Percentiles rank a stretch among this genome's conserved stretches.
These are phyloP conservation scores for Tolypocladium endophyticum DNA, from an alignment of 2,329 filamentous ascomycete genomes.

Conservation along the genomic window DNA sequence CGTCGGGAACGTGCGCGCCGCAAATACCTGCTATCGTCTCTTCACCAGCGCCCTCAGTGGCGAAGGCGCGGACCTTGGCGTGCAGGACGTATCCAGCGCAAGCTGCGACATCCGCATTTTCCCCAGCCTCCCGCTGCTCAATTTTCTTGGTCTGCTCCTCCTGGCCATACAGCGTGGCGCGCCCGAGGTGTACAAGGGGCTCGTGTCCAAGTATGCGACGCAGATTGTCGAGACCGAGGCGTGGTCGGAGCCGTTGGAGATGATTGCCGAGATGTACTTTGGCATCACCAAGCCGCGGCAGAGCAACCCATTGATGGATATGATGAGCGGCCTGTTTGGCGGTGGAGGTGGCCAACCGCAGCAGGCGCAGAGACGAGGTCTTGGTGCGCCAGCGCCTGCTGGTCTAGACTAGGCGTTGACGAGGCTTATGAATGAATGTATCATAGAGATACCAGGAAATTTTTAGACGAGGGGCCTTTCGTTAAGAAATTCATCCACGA, in stretches of 20 bases:
- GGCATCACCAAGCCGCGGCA: slow-evolving; percentile 79
- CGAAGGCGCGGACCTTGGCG: slow-evolving; percentile 44
- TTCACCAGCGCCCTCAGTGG: slow-evolving; percentile 30
- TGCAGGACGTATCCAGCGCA: slow-evolving; percentile 70
- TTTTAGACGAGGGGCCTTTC: slow-evolving; percentile 10
- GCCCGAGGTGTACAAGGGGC: slow-evolving; percentile 69
- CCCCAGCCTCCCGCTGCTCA: slow-evolving; percentile 84
- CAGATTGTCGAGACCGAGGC: slow-evolving; percentile 66
- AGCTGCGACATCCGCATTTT: slow-evolving; percentile 71
- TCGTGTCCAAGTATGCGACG: slow-evolving; percentile 69
- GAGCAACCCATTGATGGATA: slow-evolving; percentile 88
- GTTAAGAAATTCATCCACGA: slow-evolving; percentile 19
- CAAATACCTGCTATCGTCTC: slow-evolving; percentile 69
- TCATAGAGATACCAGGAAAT: slow-evolving; percentile 1
- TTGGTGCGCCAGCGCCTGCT: slow-evolving; percentile 42
- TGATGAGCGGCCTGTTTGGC: slow-evolving; percentile 94
- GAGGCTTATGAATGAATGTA: slow-evolving; percentile 1
- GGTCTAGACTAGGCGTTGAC: slow-evolving; percentile 39
- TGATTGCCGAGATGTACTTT: slow-evolving; percentile 96
- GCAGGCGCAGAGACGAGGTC: slow-evolving; percentile 28
- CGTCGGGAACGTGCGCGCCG: slow-evolving; percentile 79
- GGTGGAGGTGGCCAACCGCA: slow-evolving; percentile 48
- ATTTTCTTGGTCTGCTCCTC: slow-evolving; percentile 80
- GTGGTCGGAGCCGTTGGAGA: slow-evolving; percentile 76
- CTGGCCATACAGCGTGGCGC: slow-evolving; percentile 72